Evolutionary conservation across 2,329 filamentous ascomycete genomes (phyloP).

Genomic region (Huntiella moniliformis): DNA sequence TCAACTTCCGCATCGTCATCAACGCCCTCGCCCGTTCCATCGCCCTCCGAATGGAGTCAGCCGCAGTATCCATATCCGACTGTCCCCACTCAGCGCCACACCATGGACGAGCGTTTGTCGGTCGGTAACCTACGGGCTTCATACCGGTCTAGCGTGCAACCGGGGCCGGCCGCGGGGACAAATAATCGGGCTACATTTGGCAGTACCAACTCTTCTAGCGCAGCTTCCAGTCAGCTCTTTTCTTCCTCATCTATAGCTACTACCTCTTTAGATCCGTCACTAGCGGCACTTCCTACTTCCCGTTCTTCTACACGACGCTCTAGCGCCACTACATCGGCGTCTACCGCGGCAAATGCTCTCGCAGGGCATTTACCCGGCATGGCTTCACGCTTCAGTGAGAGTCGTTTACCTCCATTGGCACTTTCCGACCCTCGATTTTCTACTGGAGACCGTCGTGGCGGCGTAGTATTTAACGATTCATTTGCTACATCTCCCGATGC

Average conservation of each 20-base stretch:
- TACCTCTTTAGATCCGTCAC: background rate
- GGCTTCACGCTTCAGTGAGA: no score
- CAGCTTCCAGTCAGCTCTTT: background rate
- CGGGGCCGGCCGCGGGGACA: conserved; percentile 2
- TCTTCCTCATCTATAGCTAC: background rate
- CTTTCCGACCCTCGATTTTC: background rate
- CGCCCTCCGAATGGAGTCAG: conserved; percentile 7
- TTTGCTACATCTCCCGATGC: conserved; percentile 32
- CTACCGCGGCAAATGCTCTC: background rate
- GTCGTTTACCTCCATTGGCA: background rate
- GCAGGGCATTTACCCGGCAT: background rate
- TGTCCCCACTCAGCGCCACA: conserved; percentile 6
- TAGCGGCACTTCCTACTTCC: background rate
- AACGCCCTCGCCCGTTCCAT: conserved; percentile 5
- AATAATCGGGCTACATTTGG: background rate
- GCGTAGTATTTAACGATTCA: conserved; percentile 41
- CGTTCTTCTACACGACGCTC: background rate
- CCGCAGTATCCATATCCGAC: conserved; percentile 1
- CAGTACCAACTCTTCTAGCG: conserved; percentile 4
- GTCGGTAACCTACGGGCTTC: conserved; percentile 7
- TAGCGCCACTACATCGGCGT: background rate
- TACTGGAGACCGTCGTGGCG: conserved; percentile 29
- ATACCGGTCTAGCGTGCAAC: conserved; percentile 5
- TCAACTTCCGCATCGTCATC: conserved; percentile 4
- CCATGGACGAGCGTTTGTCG: conserved; percentile 11